Evolutionary conservation across 1,139 yeast genomes (phyloP), one percentile per base, ranked within the genome.

Genomic region (Pichia sp.): DNA sequence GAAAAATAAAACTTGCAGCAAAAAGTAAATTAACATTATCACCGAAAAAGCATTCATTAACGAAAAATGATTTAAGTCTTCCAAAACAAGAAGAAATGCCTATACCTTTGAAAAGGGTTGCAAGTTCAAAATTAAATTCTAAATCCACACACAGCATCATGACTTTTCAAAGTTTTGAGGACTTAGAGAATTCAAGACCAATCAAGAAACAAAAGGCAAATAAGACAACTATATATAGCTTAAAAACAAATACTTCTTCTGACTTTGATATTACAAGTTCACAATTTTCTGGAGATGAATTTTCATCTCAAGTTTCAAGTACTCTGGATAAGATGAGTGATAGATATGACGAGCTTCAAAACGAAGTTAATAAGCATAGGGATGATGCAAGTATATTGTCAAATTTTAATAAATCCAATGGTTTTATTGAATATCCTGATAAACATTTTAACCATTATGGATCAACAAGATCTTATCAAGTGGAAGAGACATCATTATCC

Each of bases 381-480:
- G 12, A 35, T 20, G 25, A 22, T 2, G 12, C 16, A 13, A 13
- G 7, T 18, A 7, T 12, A 22, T 2, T 32, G 18, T 11, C 15
- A 5, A 18, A 32, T 3, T 18, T 9, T 32, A 18, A 7, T 32
- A 32, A 13, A 13, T 2, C 25, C 4, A 20, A 8, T 35, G 25
- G 13, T 3, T 3, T 16, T 7, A 22, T 12, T 32, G 5, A 8
- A 16, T 13, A 7, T 18, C 22, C 9, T 5, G 15, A 32, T 11
- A 15, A 32, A 11, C 22, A 18, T 3, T 18, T 13, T 26, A 38
- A 34, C 15, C 43, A 39, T 23, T 60, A 60, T 48, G 63, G 63
- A 7, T 24, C 35, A 26, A 43, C 43, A 2, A 43, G 64, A 43
- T 57, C 59, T 38, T 57, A 43, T 35, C 50, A 56, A 25, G 32